Conservation (phyloP, 2,329 filamentous ascomycete species). For the Xylaria sp. region DNA sequence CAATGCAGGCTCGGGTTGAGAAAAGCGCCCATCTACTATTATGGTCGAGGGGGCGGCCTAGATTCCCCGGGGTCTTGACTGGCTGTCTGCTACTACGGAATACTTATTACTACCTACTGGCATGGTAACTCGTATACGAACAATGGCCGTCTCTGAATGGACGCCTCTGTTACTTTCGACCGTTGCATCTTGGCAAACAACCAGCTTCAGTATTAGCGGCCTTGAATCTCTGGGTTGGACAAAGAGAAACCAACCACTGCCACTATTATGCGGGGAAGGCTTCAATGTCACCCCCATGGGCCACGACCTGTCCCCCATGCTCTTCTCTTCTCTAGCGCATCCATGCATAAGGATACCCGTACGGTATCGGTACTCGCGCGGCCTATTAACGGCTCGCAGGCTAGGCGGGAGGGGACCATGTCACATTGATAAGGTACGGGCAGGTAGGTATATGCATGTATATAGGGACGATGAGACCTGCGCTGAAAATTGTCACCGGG, state of each 20-base stretch:
- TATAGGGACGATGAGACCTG: neutral
- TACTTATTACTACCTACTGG: neutral
- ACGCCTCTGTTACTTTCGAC: neutral
- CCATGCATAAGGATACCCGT: conserved; percentile 3
- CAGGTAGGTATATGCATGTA: neutral
- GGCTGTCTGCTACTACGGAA: neutral
- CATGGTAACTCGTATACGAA: neutral
- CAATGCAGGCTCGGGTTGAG: neutral
- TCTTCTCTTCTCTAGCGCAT: conserved; percentile 12
- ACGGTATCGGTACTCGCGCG: neutral
- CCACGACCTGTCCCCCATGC: no score
- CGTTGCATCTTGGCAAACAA: neutral
- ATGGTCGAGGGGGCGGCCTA: conserved; percentile 5
- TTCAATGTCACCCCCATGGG: neutral
- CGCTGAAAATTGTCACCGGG: conserved; percentile 3
- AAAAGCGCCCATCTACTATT: neutral
- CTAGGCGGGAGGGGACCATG: neutral
- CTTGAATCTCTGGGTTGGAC: neutral
- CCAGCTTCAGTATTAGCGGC: neutral
- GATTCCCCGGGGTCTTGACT: conserved; percentile 9
- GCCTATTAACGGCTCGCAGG: neutral
- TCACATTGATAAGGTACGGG: neutral
- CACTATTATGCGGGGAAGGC: conserved; percentile 4
- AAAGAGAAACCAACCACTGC: neutral
- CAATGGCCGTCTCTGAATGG: neutral